Evolutionary conservation across 2,329 filamentous ascomycete genomes (phyloP).

Genomic region (Metarhizium sp.): DNA sequence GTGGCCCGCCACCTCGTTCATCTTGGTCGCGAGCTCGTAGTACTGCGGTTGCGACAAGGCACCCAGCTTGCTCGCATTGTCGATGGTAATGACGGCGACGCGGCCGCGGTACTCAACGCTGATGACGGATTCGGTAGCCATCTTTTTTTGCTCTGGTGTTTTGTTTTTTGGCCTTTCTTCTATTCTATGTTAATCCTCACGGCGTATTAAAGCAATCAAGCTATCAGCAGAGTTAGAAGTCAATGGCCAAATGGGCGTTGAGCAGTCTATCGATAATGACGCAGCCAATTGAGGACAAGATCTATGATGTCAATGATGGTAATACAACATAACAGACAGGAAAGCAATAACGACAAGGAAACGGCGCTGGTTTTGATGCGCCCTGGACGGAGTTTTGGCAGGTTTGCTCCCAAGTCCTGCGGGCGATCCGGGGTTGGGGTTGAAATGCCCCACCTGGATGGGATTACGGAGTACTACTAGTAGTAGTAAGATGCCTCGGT

Average conservation of each 20-base stretch:
- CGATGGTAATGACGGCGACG: slow-evolving; percentile 70
- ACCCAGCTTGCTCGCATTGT: slow-evolving; percentile 80
- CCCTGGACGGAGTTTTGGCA: background rate
- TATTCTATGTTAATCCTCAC: background rate
- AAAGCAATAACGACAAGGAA: too few species aligned
- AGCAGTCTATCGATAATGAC: too few species aligned
- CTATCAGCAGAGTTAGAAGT: background rate
- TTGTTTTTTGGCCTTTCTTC: background rate
- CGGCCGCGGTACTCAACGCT: slow-evolving; percentile 30
- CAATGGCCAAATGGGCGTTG: too few species aligned
- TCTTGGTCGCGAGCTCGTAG: slow-evolving; percentile 61
- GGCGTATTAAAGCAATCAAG: background rate
- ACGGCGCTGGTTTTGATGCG: too few species aligned
- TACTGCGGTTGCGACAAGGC: slow-evolving; percentile 65
- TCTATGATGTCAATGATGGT: too few species aligned
- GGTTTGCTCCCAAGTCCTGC: background rate
- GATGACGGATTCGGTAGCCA: slow-evolving; percentile 16
- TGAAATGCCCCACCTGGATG: background rate
- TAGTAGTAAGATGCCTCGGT: background rate
- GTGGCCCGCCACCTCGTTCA: slow-evolving; percentile 69
- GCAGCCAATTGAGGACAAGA: too few species aligned
- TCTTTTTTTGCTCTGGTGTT: background rate
- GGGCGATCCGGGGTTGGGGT: background rate
- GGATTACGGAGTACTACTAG: background rate
- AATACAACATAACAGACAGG: too few species aligned